Evolutionary conservation across 2,329 filamentous ascomycete species (phyloP).

Genomic region (Trichoderma lentiforme): DNA sequence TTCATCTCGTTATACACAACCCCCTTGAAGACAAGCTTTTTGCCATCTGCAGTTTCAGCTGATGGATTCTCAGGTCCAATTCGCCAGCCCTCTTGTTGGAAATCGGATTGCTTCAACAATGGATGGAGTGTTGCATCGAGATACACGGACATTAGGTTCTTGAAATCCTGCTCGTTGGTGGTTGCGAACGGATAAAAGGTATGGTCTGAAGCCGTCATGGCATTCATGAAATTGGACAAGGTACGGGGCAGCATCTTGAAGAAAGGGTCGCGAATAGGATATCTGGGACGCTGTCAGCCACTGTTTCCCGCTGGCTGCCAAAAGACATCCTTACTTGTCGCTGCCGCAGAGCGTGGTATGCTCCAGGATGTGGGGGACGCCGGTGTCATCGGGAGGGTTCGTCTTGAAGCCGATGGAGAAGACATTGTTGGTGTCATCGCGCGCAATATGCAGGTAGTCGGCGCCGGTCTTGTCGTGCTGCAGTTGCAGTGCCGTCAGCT

Average conservation of each 20-base stretch:
- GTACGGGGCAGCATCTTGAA: constrained; percentile 99
- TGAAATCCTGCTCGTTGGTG: constrained; percentile 91
- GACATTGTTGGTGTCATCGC: constrained; percentile 98
- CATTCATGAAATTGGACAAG: constrained; percentile 99
- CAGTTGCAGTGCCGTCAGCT: constrained; percentile 85
- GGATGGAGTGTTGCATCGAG: constrained; percentile 91
- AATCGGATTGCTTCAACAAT: constrained; percentile 84
- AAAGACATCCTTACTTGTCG: constrained; percentile 62
- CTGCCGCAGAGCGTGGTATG: constrained; percentile 96
- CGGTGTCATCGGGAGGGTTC: constrained; percentile 93
- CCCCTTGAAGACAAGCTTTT: constrained; percentile 86
- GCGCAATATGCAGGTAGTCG: constrained; percentile 90
- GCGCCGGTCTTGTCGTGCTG: constrained; percentile 94
- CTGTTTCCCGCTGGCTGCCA: constrained; percentile 13
- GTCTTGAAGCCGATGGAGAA: constrained; percentile 99
- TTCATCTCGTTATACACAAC: constrained; percentile 99
- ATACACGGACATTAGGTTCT: constrained; percentile 94
- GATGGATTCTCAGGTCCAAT: constrained; percentile 87
- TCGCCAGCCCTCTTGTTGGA: constrained; percentile 94
- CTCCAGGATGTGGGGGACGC: constrained; percentile 94
- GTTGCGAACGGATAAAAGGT: constrained; percentile 98
- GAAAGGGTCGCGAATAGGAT: constrained; percentile 97
- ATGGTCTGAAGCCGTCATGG: constrained; percentile 93
- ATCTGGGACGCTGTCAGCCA: constrained; percentile 52
- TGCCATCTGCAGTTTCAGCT: constrained; percentile 54